Percentiles rank a stretch among this genome's conserved stretches.
These are phyloP conservation scores for Pseudocohnilembus persalinus DNA, from an alignment of 169 alveolate species.

Conservation along the genomic window DNA sequence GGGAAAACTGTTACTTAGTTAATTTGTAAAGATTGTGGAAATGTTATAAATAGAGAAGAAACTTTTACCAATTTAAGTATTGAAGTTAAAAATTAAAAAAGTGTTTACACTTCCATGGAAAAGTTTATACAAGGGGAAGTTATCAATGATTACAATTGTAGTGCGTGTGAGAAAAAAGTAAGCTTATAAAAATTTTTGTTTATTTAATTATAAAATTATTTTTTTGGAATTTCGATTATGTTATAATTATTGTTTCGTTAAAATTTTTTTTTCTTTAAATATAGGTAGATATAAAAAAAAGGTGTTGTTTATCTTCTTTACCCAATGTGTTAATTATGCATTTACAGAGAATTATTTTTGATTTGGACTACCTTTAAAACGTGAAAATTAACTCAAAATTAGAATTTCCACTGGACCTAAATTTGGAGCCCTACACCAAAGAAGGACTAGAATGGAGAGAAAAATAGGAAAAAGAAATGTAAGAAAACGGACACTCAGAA, in stretches of 20 bases:
- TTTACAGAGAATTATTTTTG: slow-evolving; percentile 75
- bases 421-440: slow-evolving; percentile 70
- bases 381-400: slow-evolving; percentile 78
- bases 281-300: slow-evolving; percentile 69
- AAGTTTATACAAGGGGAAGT: slow-evolving; percentile 70
- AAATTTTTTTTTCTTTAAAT: too few species aligned
- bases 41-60: slow-evolving; percentile 66
- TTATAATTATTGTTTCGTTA: too few species aligned
- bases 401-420: slow-evolving; percentile 80
- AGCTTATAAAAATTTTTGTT: too few species aligned
- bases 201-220: too few species aligned
- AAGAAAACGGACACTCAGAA: neutral
- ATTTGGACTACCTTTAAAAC: slow-evolving; percentile 71
- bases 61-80: slow-evolving; percentile 72
- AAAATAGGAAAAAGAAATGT: slow-evolving; percentile 13
- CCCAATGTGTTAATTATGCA: slow-evolving; percentile 86
- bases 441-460: slow-evolving; percentile 52
- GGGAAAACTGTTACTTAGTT: slow-evolving; percentile 70
- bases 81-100: slow-evolving; percentile 78
- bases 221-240: neutral
- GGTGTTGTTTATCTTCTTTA: slow-evolving; percentile 52
- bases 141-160: slow-evolving; percentile 81
- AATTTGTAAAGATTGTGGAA: slow-evolving; percentile 67
- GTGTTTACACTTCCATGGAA: slow-evolving; percentile 67
- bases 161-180: slow-evolving; percentile 66